Percentiles rank a stretch among this genome's conserved stretches.
Evolutionary conservation across 306 rosid genomes (phyloP).

Genomic region (Astragalus membranaceus): DNA sequence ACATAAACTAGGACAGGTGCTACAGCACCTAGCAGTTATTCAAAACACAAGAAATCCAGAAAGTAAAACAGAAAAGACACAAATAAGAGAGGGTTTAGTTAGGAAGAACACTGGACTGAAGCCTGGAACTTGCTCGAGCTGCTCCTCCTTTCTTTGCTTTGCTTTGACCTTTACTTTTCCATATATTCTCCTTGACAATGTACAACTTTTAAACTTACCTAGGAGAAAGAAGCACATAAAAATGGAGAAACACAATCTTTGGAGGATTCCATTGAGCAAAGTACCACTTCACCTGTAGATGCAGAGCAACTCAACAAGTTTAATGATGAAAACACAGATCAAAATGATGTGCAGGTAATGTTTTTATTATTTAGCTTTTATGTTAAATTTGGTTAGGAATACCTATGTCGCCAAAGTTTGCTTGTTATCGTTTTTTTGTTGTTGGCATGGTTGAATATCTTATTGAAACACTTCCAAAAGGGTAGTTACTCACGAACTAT

Average conservation of each 20-base stretch:
- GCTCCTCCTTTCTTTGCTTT: too few relatives aligned
- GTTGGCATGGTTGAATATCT: neutral
- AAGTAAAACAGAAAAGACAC: too few relatives aligned
- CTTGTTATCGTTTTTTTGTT: neutral
- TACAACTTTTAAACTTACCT: slow-evolving; percentile 7
- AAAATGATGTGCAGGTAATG: slow-evolving; percentile 44
- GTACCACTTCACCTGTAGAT: slow-evolving; percentile 33
- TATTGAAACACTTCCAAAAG: neutral
- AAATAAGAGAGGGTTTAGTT: too few relatives aligned
- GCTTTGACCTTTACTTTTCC: neutral
- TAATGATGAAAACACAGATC: slow-evolving; percentile 45
- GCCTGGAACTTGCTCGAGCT: too few relatives aligned
- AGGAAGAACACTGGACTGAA: too few relatives aligned
- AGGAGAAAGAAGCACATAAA: slow-evolving; percentile 26
- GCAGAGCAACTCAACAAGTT: slow-evolving; percentile 37
- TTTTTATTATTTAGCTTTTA: slow-evolving; percentile 5
- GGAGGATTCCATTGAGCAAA: slow-evolving; percentile 37
- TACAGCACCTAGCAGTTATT: too few relatives aligned
- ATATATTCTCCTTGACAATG: neutral
- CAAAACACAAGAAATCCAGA: too few relatives aligned
- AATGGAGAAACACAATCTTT: slow-evolving; percentile 36
- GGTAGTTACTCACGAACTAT: neutral
- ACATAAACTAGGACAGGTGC: too few relatives aligned
- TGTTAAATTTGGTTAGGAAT: slow-evolving; percentile 9
- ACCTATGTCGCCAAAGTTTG: slow-evolving; percentile 2